Percentiles rank a stretch among this genome's conserved stretches.
phyloP scores from a whole-genome alignment of 2,329 filamentous ascomycete species.

The Microcyclosporella mali region DNA sequence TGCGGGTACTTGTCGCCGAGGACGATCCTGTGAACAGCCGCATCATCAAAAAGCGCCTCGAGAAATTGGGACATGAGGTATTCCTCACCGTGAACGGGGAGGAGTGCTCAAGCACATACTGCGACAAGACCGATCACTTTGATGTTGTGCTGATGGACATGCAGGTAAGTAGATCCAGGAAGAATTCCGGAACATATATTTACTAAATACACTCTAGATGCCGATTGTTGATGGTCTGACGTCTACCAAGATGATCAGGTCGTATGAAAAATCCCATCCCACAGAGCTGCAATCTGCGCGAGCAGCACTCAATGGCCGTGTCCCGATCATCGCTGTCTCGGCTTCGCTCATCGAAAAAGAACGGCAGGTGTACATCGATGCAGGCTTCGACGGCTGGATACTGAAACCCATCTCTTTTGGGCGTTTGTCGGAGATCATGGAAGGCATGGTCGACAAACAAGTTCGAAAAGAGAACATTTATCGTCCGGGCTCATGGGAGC shows the following conservation, averaged over 20 bases:
- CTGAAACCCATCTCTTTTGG: conserved; percentile 81
- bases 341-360: conserved; percentile 71
- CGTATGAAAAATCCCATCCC: conserved; percentile 55
- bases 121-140: conserved; percentile 56
- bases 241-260: conserved; percentile 77
- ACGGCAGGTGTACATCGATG: conserved; percentile 61
- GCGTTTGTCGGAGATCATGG: conserved; percentile 61
- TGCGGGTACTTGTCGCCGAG: conserved; percentile 72
- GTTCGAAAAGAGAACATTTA: conserved; percentile 61
- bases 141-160: conserved; percentile 89
- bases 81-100: conserved; percentile 73
- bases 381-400: conserved; percentile 87
- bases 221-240: conserved; percentile 80
- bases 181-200: not conserved
- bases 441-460: conserved; percentile 59
- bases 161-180: conserved; percentile 56
- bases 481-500: conserved; percentile 67
- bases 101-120: conserved; percentile 69
- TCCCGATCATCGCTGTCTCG: conserved; percentile 82
- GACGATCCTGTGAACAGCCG: conserved; percentile 84
- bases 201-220: conserved; percentile 55
- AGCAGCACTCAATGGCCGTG: conserved; percentile 55
- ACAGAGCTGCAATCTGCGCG: conserved; percentile 52
- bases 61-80: conserved; percentile 68
- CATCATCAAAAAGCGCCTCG: conserved; percentile 71